These are phyloP conservation scores for Eimeria acervulina DNA, from an alignment of 169 alveolate genomes.

Conservation along the genomic window DNA sequence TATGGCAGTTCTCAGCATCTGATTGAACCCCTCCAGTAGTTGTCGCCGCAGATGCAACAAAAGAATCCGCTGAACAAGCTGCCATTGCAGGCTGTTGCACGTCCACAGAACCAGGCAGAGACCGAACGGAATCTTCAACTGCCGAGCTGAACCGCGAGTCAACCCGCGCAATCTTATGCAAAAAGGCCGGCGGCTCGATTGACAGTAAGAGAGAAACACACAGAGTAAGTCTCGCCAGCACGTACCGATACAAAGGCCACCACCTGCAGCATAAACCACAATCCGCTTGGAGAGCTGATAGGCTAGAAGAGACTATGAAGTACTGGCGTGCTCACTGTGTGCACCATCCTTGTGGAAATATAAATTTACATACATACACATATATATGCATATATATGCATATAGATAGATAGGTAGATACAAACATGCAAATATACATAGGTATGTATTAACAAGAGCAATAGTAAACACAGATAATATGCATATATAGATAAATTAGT, in stretches of 20 bases:
- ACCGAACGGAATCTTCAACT: conserved; percentile 12
- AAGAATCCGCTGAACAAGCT: not conserved
- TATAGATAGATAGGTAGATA: too few relatives aligned
- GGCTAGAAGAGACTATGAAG: not conserved
- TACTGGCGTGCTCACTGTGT: not conserved
- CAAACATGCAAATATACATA: too few relatives aligned
- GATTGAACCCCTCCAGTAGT: conserved; percentile 59
- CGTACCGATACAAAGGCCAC: conserved; percentile 82
- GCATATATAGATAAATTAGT: too few relatives aligned
- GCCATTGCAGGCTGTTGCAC: conserved; percentile 23
- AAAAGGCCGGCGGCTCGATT: conserved; percentile 67
- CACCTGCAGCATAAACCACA: conserved; percentile 64
- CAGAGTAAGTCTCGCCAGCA: conserved; percentile 80
- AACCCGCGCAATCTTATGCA: conserved; percentile 69
- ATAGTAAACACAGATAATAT: too few relatives aligned
- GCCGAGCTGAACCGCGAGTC: conserved; percentile 73
- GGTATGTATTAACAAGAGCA: too few relatives aligned
- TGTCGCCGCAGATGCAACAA: not conserved
- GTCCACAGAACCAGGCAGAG: conserved; percentile 11
- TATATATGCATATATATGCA: too few relatives aligned
- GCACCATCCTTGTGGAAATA: too few relatives aligned
- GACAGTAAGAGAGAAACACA: conserved; percentile 63
- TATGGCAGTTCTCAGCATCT: conserved; percentile 39
- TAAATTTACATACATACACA: too few relatives aligned
- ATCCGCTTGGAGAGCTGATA: not conserved